Base-by-base conservation (phyloP, 768 basidiomycete species). In the Ramaria sp. region DNA sequence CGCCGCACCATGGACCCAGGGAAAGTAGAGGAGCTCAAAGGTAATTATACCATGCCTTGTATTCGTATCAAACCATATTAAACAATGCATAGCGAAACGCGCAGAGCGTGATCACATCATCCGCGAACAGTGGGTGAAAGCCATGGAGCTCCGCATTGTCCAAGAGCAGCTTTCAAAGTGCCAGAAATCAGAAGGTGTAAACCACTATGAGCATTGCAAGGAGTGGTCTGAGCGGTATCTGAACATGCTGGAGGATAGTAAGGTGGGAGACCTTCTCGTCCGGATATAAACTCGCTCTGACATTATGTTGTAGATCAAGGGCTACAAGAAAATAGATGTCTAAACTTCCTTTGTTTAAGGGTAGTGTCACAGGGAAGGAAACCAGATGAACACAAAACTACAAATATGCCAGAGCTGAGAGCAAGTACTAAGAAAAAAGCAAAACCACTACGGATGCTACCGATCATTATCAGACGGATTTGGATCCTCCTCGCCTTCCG, bases 111-210 rank as follows among this genome's bases (percentile, higher is more conserved):
- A 95, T 60, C 72, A 80, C 47, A 74, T 80, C 70, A 75, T 97
- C 66, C 83, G 88, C 52, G 93, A 97, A 73, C 88, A 89, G 51
- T 98, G 94, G 94, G 80, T 96, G 33, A 86, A 84, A 63, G 85
- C 89, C 20, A 95, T 97, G 92, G 93, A 96, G 70, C 82, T 83
- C 33, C 83, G 88, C 49, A 75, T 98, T 58, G 91, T 96, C 48
- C 83, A 83, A 59, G 86, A 90, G 58, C 89, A 94, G 69, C 80
- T 98, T 54, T 77, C 81, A 57, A 92, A 90, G 71, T 98, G 94
- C 73, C 90, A 93, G 65, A 78, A 80, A 63, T 77, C 79, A 7
- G 94, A 98, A 73, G 92, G 94, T 33, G 88, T 93, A 39, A 96
- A 97, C 71, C 83, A 90, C 65, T 82, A 89, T 59, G 87, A 93